Evolutionary conservation across 208 protist species (phyloP).

Genomic region (Leishmania amazonensis): DNA sequence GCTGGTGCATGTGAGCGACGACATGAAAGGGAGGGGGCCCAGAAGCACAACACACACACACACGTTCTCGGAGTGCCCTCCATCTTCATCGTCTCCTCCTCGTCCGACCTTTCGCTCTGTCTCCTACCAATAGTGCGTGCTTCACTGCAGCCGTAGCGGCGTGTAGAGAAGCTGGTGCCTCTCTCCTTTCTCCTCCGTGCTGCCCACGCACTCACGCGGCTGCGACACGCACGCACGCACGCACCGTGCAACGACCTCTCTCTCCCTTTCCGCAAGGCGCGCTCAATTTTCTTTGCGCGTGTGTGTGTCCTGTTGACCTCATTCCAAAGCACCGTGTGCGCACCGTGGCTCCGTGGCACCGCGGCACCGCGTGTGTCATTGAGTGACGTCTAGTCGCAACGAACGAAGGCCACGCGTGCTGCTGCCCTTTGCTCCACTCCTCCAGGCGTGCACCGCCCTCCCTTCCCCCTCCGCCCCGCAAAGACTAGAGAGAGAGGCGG

Average conservation of each 20-base stretch:
- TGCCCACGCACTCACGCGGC: background rate
- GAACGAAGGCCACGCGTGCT: background rate
- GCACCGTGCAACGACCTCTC: background rate
- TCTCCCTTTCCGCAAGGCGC: background rate
- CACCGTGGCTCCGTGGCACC: background rate
- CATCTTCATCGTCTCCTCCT: background rate
- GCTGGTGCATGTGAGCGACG: background rate
- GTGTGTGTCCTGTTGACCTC: background rate
- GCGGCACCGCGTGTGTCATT: background rate
- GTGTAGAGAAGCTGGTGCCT: conserved; percentile 1
- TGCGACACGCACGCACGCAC: background rate
- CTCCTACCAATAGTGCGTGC: background rate
- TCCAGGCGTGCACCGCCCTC: background rate
- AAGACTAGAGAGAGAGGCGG: background rate
- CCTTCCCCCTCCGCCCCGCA: too few relatives aligned
- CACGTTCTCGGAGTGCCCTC: background rate
- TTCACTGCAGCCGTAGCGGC: background rate
- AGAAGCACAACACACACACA: background rate
- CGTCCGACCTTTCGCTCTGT: background rate
- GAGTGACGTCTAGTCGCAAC: background rate
- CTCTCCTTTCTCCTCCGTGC: background rate
- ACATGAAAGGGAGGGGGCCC: background rate
- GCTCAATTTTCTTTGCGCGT: too few relatives aligned
- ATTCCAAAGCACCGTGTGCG: background rate
- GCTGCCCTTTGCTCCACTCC: background rate